Percentiles rank a stretch among this genome's conserved stretches.
phyloP scores from a whole-genome alignment of 768 basidiomycete species.

The Suillus subaureus region DNA sequence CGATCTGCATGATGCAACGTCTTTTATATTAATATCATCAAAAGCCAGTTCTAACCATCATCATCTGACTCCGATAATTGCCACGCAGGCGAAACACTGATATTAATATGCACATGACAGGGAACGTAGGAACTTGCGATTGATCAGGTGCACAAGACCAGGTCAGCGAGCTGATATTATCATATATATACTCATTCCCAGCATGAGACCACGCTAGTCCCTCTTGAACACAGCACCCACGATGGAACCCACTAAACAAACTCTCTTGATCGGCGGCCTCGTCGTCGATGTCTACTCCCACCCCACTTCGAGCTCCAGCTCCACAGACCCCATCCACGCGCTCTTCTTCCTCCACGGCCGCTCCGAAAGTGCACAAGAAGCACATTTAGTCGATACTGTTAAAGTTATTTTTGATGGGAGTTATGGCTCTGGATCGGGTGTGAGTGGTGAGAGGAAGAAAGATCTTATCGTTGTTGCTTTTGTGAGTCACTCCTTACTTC shows the following conservation, averaged over 20 bases:
- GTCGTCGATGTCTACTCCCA: conserved; percentile 28
- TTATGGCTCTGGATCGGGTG: conserved; percentile 14
- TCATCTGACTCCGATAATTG: no score
- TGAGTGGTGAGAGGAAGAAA: conserved; percentile 15
- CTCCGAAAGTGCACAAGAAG: conserved; percentile 5
- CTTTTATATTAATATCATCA: no score
- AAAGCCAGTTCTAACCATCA: no score
- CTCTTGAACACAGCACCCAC: background rate
- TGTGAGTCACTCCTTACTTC: conserved; percentile 18
- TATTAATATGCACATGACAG: no score
- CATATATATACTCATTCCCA: background rate
- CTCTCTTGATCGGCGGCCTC: conserved; percentile 29
- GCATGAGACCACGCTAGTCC: background rate
- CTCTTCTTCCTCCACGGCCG: conserved; percentile 34
- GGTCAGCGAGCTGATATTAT: no score
- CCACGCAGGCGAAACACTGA: no score
- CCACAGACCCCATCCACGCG: conserved; percentile 24
- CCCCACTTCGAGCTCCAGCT: conserved; percentile 1
- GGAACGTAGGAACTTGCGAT: no score
- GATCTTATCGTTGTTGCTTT: conserved; percentile 31
- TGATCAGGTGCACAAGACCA: no score
- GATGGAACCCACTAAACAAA: conserved; percentile 1
- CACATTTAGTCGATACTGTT: conserved; percentile 18
- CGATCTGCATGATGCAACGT: no score
- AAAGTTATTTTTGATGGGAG: conserved; percentile 23